Evolutionary conservation across 2,329 filamentous ascomycete species (phyloP), one percentile per base, ranked within the genome.

Genomic region (Arthroderma uncinatum): DNA sequence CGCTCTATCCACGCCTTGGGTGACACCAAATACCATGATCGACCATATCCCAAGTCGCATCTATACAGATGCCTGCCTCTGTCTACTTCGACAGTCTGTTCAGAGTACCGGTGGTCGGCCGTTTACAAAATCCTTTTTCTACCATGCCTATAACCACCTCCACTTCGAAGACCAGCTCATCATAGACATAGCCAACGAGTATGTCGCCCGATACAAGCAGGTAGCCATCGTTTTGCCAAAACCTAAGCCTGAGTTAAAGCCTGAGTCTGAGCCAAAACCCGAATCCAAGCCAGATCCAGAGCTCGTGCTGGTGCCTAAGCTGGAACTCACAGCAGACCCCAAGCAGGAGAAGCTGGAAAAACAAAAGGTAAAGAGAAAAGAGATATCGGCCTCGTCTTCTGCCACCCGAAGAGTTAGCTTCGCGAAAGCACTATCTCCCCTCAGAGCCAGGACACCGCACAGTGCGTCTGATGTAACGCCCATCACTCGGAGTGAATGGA

Each of bases 391-490:
- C 10, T 25, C 53, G 12, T 55, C 53, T 2, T 19, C 37, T 10
- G 39, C 34, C 25, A 37, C 23, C 4, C 12, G 30, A 42, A 44
- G 57, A 25, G 37, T 42, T 23, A 44, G 53, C 21, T 55, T 55
- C 9, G 25, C 39, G 12, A 40, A 39, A 21, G 28, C 25, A 39
- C 53, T 36, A 16, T 52, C 54, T 2, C 28, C 54, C 1, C 53
- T 66, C 6, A 70, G 68, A 0, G 70, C 72, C 2, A 71, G 71
- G 59, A 74, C 72, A 0, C 72, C 72, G 2, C 60, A 72, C 53
- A 72, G 70, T 3, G 71, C 72, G 0, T 74, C 72, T 1, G 72
- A 74, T 61, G 71, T 74, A 14, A 74, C 72, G 1, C 72, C 72
- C 1, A 73, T 73, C 56, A 74, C 72, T 1, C 63, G 68, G 12